phyloP scores from a whole-genome alignment of 2,329 filamentous ascomycete genomes.

The Lasiodiplodia gonubiensis region DNA sequence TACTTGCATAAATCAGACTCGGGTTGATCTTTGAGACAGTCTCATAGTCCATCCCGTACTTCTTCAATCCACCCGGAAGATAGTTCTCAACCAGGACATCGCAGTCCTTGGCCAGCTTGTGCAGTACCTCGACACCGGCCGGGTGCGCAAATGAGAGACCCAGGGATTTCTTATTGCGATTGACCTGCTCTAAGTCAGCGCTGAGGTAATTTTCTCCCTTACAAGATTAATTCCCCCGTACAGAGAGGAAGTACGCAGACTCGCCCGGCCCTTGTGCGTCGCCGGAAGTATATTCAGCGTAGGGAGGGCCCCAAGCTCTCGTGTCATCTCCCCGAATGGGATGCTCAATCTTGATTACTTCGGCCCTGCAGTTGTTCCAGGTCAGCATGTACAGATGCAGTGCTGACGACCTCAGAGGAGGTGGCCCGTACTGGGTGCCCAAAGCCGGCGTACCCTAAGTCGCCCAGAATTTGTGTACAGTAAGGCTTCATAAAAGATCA shows the following conservation, averaged over 20 bases:
- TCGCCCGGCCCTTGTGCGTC: slow-evolving; percentile 75
- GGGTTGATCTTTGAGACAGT: slow-evolving; percentile 83
- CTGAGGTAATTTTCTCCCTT: not conserved
- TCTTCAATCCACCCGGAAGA: slow-evolving; percentile 84
- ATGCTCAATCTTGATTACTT: slow-evolving; percentile 97
- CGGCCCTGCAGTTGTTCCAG: slow-evolving; percentile 65
- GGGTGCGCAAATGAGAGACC: slow-evolving; percentile 88
- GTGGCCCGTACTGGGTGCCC: slow-evolving; percentile 42
- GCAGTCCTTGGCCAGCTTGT: slow-evolving; percentile 80
- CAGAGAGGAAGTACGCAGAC: slow-evolving; percentile 91
- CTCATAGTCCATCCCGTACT: slow-evolving; percentile 89
- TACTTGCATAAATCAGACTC: slow-evolving; percentile 87
- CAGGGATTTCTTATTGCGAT: slow-evolving; percentile 95
- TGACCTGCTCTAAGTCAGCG: slow-evolving; percentile 65
- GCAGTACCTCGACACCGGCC: slow-evolving; percentile 82
- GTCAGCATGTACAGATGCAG: slow-evolving; percentile 31
- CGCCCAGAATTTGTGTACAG: slow-evolving; percentile 94
- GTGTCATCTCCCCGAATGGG: slow-evolving; percentile 91
- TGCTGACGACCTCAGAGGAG: slow-evolving; percentile 38
- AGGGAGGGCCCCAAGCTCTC: slow-evolving; percentile 94
- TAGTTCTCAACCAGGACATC: slow-evolving; percentile 98
- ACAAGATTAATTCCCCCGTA: slow-evolving; percentile 51
- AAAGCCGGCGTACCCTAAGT: slow-evolving; percentile 75
- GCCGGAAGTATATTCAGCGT: slow-evolving; percentile 74
- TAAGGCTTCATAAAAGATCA: slow-evolving; percentile 70